A percentile compares a stretch with the other conserved stretches of the same genome.
Evolutionary conservation across 2,329 filamentous ascomycete genomes (phyloP).

Genomic region (Beauveria brongniartii): DNA sequence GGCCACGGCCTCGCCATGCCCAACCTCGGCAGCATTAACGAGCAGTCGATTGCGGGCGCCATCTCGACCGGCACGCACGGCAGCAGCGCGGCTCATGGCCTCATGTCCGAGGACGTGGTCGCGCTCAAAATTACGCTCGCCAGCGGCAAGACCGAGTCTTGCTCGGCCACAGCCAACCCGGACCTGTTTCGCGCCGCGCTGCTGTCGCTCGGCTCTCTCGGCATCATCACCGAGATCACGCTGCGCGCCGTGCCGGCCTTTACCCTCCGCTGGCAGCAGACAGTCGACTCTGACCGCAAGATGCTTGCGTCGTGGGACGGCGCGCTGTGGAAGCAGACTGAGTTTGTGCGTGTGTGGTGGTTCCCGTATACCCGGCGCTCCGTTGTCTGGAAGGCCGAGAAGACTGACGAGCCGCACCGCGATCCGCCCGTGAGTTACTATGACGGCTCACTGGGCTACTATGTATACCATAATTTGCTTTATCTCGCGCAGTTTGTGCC

Average conservation of each 20-base stretch:
- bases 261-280: slow-evolving; percentile 81
- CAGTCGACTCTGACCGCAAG: slow-evolving; percentile 59
- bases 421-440: slow-evolving; percentile 66
- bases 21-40: slow-evolving; percentile 89
- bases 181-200: slow-evolving; percentile 85
- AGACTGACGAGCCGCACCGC: slow-evolving; percentile 54
- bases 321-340: slow-evolving; percentile 71
- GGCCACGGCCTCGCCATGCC: slow-evolving; percentile 73
- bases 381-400: slow-evolving; percentile 83
- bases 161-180: slow-evolving; percentile 58
- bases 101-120: slow-evolving; percentile 71
- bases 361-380: slow-evolving; percentile 84
- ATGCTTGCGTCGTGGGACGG: slow-evolving; percentile 65
- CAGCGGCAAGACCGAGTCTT: slow-evolving; percentile 65
- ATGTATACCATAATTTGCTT: slow-evolving; percentile 86
- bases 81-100: slow-evolving; percentile 72
- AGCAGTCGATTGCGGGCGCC: slow-evolving; percentile 86
- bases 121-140: slow-evolving; percentile 73
- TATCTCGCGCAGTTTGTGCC: slow-evolving; percentile 73
- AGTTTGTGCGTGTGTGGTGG: slow-evolving; percentile 97
- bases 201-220: slow-evolving; percentile 79
- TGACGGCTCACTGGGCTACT: slow-evolving; percentile 72
- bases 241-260: slow-evolving; percentile 74
- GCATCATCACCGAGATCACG: slow-evolving; percentile 84
- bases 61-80: slow-evolving; percentile 93